Percentiles rank a stretch among this genome's conserved stretches.
These are phyloP conservation scores for Rhodamnia argentea DNA, from an alignment of 345 rosid genomes.

Conservation along the genomic window DNA sequence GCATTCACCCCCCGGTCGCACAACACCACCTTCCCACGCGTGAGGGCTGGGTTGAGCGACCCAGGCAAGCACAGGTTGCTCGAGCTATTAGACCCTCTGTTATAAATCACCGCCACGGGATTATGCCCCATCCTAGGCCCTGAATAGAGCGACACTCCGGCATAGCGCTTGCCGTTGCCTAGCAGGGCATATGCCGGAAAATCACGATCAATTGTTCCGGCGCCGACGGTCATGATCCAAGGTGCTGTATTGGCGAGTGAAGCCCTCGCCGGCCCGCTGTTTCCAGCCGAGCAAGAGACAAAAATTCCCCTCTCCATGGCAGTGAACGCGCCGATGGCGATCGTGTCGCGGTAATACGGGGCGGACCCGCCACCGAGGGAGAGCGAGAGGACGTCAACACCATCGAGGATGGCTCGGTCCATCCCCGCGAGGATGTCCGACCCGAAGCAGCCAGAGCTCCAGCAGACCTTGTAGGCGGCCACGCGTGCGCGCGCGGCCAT, in stretches of 20 bases:
- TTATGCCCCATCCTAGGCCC: slow-evolving; percentile 58
- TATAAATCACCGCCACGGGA: slow-evolving; percentile 48
- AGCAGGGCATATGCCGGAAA: slow-evolving; percentile 56
- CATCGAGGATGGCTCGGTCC: slow-evolving; percentile 77
- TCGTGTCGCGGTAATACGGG: slow-evolving; percentile 55
- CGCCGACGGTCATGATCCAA: slow-evolving; percentile 94
- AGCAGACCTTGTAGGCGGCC: slow-evolving; percentile 82
- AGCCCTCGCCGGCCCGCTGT: slow-evolving; percentile 55
- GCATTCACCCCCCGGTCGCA: slow-evolving; percentile 77
- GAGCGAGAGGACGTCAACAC: slow-evolving; percentile 74
- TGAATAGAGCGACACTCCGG: slow-evolving; percentile 71
- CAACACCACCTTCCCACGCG: slow-evolving; percentile 67
- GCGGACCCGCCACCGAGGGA: slow-evolving; percentile 84
- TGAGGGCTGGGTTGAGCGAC: slow-evolving; percentile 40
- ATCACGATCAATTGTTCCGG: slow-evolving; percentile 78
- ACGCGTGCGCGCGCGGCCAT: slow-evolving; percentile 73
- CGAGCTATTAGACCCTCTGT: slow-evolving; percentile 23
- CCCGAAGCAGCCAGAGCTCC: slow-evolving; percentile 63
- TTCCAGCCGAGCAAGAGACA: slow-evolving; percentile 81
- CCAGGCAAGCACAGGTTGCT: slow-evolving; percentile 59
- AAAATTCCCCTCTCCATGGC: slow-evolving; percentile 80
- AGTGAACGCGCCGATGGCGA: slow-evolving; percentile 69
- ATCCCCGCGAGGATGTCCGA: slow-evolving; percentile 85
- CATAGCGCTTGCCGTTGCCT: slow-evolving; percentile 32
- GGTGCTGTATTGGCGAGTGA: slow-evolving; percentile 80